Evolutionary conservation across 2,329 filamentous ascomycete genomes (phyloP).

Genomic region (Lomentospora prolificans): DNA sequence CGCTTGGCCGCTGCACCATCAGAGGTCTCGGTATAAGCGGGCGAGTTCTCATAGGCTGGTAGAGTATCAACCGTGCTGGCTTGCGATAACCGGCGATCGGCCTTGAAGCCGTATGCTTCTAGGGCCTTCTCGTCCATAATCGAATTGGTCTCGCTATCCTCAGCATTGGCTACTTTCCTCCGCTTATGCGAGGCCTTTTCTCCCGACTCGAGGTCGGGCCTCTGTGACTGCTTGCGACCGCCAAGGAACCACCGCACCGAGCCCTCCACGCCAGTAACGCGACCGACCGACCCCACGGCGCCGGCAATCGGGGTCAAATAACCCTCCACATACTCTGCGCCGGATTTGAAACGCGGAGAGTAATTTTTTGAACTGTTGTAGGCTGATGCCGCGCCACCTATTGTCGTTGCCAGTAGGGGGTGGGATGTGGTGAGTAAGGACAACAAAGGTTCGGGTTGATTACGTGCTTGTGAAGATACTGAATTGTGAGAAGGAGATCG

Average conservation of each 20-base stretch:
- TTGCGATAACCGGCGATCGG: conserved; percentile 48
- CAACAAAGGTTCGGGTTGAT: conserved; percentile 59
- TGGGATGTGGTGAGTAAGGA: conserved; percentile 82
- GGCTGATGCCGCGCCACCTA: conserved; percentile 73
- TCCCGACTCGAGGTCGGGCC: conserved; percentile 36
- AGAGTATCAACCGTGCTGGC: conserved; percentile 63
- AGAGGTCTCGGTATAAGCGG: conserved; percentile 58
- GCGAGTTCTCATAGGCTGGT: conserved; percentile 73
- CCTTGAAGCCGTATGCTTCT: conserved; percentile 16
- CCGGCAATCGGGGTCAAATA: conserved; percentile 80
- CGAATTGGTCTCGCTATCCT: too few species aligned
- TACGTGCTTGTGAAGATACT: conserved; percentile 12
- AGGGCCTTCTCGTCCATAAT: conserved; percentile 8
- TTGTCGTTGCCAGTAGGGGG: conserved; percentile 74
- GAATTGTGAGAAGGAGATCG: conserved; percentile 25
- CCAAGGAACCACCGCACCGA: conserved; percentile 77
- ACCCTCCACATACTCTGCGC: conserved; percentile 83
- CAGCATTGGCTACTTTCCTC: conserved; percentile 36
- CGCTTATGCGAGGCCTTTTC: conserved; percentile 44
- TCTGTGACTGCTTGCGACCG: conserved; percentile 36
- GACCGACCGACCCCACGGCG: conserved; percentile 73
- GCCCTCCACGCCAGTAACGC: conserved; percentile 79
- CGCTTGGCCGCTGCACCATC: conserved; percentile 21
- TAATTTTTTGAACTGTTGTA: conserved; percentile 86
- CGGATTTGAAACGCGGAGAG: conserved; percentile 78